Base-by-base conservation (phyloP, 176 grass and related monocot genomes). In the Oryza meridionalis region DNA sequence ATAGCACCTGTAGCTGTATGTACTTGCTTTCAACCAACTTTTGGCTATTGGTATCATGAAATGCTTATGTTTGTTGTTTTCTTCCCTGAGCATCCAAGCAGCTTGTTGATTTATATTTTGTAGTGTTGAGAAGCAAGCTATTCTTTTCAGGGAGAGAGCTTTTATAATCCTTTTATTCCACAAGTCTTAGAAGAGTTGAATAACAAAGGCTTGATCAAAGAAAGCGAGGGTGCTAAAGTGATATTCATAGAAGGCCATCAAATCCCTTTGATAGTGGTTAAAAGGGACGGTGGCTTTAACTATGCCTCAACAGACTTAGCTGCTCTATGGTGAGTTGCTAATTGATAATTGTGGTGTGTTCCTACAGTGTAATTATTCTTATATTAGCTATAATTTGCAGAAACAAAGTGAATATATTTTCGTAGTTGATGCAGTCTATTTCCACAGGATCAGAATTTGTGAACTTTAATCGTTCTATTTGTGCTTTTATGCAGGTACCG, bases 211-310 rank as follows among this genome's bases (percentile, higher is more conserved):
- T 81, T 98, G 69, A 88, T 98, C 55, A 82, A 88, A 82, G 96
- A 98, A 88, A 92, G 88, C 73, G 77, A 96, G 6, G 96, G 96
- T 74, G 93, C 93, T 75, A 85, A 42, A 33, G 93, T 98, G 59
- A 90, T 96, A 78, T 91, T 89, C 68, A 72, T 99, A 33, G 70
- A 92, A 87, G 96, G 89, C 19, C 87, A 94, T 72, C 79, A 88
- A 76, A 99, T 96, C 79, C 96, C 93, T 78, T 89, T 99, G 82
- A 99, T 99, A 78, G 93, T 95, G 74, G 91, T 98, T 21, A 98
- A 98, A 77, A 92, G 70, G 69, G 96, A 98, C 76, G 93, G 93
- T 26, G 96, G 96, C 77, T 98, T 83, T 82, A 98, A 98, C 83
- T 98, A 98, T 65, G 87, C 93, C 43, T 98, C 96, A 47, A 95